Conservation (phyloP, 2,329 filamentous ascomycete genomes). For the Ceratocystis harringtonii region DNA sequence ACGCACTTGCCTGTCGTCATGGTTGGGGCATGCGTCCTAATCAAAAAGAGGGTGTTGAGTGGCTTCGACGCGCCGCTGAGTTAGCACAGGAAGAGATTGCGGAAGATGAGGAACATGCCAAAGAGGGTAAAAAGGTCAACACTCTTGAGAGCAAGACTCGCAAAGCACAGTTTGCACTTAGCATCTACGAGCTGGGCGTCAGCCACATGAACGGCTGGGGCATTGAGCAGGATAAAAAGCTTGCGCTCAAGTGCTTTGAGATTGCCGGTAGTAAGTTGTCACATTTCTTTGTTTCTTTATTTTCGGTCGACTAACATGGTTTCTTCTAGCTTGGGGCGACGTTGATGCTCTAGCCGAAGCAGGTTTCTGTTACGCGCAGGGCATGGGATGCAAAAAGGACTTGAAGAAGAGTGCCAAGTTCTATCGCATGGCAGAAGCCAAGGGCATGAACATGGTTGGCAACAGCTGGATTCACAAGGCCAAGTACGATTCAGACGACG, state of each 20-base stretch:
- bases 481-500: slow-evolving; percentile 64
- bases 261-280: slow-evolving; percentile 63
- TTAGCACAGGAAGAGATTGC: slow-evolving; percentile 67
- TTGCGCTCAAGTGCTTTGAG: slow-evolving; percentile 87
- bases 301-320: slow-evolving; percentile 19
- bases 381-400: slow-evolving; percentile 88
- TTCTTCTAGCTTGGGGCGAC: slow-evolving; percentile 64
- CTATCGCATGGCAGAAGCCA: slow-evolving; percentile 78
- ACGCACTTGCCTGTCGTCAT: slow-evolving; percentile 85
- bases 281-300: not conserved
- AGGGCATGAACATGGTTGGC: slow-evolving; percentile 93
- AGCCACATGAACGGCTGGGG: slow-evolving; percentile 99
- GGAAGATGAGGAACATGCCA: slow-evolving; percentile 55
- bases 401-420: slow-evolving; percentile 84
- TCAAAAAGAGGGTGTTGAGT: slow-evolving; percentile 74
- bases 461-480: slow-evolving; percentile 99
- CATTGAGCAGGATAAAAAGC: slow-evolving; percentile 75
- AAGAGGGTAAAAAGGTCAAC: slow-evolving; percentile 50
- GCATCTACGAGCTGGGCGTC: slow-evolving; percentile 90
- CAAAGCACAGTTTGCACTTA: slow-evolving; percentile 84
- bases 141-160: slow-evolving; percentile 61
- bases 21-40: slow-evolving; percentile 97
- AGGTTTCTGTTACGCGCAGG: slow-evolving; percentile 90
- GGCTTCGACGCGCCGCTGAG: slow-evolving; percentile 84
- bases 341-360: slow-evolving; percentile 86